Evolutionary conservation across 2,329 filamentous ascomycete genomes (phyloP).

Genomic region (Arthrinium puccinioides): DNA sequence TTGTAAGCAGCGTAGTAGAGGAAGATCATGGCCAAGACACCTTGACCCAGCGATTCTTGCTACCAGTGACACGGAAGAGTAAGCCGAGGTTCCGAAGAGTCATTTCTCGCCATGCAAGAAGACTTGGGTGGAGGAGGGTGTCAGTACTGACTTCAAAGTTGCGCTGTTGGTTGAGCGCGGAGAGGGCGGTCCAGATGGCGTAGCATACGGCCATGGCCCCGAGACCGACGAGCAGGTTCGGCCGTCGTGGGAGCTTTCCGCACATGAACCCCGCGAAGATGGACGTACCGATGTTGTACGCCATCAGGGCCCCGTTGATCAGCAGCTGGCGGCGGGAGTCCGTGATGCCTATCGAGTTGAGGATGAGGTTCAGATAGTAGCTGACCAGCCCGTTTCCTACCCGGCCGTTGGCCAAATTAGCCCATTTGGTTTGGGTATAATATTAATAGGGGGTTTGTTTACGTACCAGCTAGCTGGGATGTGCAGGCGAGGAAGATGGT

Average conservation of each 20-base stretch:
- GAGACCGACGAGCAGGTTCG: constrained; percentile 13
- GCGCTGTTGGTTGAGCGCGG: too few relatives aligned
- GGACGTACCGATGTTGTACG: constrained; percentile 6
- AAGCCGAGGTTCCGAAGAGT: too few relatives aligned
- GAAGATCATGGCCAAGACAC: too few relatives aligned
- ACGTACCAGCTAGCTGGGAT: constrained; percentile 30
- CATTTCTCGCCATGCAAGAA: too few relatives aligned
- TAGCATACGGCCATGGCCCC: constrained; percentile 10
- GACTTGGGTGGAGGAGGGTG: too few relatives aligned
- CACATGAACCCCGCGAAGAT: constrained; percentile 3
- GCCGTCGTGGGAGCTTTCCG: constrained; percentile 11
- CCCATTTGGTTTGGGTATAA: too few relatives aligned
- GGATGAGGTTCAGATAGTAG: constrained; percentile 33
- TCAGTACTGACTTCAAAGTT: too few relatives aligned
- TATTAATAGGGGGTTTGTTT: too few relatives aligned
- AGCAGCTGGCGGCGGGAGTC: constrained; percentile 24
- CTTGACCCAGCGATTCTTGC: too few relatives aligned
- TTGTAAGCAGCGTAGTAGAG: too few relatives aligned
- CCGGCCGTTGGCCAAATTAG: too few relatives aligned
- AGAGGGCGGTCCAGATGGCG: constrained; percentile 7
- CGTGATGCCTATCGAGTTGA: constrained; percentile 30
- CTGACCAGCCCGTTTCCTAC: constrained; percentile 30
- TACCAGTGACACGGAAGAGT: too few relatives aligned
- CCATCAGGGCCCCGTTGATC: constrained; percentile 23
- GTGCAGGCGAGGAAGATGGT: constrained; percentile 29